Conservation (phyloP, 345 rosid species). For the Arabidopsis suecica region DNA sequence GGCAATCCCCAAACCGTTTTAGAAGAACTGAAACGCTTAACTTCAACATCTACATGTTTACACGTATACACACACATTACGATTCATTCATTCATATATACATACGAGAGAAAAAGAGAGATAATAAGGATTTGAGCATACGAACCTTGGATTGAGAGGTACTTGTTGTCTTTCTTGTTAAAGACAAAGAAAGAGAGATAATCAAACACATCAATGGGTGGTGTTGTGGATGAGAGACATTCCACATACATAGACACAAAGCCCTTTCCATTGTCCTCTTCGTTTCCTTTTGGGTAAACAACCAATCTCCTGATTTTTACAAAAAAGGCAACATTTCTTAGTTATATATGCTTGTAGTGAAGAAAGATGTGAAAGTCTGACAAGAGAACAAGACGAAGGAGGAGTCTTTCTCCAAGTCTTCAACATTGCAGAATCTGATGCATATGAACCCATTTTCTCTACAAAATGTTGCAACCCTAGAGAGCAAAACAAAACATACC, state of each 20-base stretch:
- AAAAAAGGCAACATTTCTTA: no score
- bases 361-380: background rate
- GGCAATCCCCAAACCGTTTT: background rate
- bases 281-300: background rate
- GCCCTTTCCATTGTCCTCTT: background rate
- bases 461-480: background rate
- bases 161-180: background rate
- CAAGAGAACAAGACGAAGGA: background rate
- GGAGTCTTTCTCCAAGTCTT: background rate
- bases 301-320: background rate
- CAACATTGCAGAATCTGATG: background rate
- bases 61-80: background rate
- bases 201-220: background rate
- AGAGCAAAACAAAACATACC: no score
- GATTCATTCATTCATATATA: background rate
- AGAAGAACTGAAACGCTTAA: background rate
- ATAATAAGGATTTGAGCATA: background rate
- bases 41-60: background rate
- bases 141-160: background rate
- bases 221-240: background rate
- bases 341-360: background rate
- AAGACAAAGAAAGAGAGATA: background rate
- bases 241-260: background rate
- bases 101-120: background rate
- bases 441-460: background rate